Conservation (phyloP, 2,329 filamentous ascomycete genomes). For the Rhynchosporium secalis region DNA sequence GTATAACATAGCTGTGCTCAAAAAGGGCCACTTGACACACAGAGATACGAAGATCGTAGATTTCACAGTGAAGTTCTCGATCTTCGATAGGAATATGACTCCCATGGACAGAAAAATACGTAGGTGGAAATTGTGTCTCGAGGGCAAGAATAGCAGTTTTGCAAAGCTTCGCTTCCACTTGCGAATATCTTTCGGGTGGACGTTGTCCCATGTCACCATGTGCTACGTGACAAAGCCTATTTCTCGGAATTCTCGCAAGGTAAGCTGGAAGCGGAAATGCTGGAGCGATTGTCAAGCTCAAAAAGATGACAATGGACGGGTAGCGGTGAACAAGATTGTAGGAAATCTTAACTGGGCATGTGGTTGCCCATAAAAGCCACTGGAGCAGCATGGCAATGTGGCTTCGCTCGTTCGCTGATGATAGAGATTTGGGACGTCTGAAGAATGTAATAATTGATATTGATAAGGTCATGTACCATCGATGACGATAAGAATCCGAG, state of each 20-base stretch:
- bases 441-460: background rate
- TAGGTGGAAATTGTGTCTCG: background rate
- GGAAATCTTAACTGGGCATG: background rate
- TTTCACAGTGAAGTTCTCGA: background rate
- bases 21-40: constrained; percentile 1
- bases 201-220: constrained; percentile 10
- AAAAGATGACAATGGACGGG: background rate
- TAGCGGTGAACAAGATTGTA: background rate
- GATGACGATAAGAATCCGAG: too few relatives aligned
- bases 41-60: constrained; percentile 1
- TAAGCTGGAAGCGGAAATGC: background rate
- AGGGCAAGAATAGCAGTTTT: constrained; percentile 5
- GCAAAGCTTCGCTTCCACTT: background rate
- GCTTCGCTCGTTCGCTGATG: background rate
- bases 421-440: background rate
- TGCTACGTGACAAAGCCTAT: constrained; percentile 17
- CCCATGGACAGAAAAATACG: background rate
- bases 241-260: background rate
- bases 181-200: background rate
- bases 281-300: background rate
- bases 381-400: background rate
- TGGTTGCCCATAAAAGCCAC: constrained; percentile 1
- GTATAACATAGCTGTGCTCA: constrained; percentile 2
- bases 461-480: background rate
- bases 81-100: background rate